Evolutionary conservation across 2,329 filamentous ascomycete genomes (phyloP), one percentile per base, ranked within the genome.

Genomic region (Zymoseptoria brevis): DNA sequence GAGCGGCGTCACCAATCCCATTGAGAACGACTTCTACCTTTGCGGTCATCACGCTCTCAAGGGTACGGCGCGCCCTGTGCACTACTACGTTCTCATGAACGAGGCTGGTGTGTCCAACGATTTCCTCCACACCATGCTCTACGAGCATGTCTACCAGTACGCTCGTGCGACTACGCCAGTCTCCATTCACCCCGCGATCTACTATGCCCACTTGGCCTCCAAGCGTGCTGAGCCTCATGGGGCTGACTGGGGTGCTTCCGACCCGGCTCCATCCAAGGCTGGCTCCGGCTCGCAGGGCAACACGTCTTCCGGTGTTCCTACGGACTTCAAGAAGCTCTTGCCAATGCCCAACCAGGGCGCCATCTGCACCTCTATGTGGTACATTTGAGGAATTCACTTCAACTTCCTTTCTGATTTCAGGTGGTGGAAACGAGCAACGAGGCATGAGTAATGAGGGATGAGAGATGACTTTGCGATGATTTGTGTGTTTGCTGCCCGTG

Each of bases 101-200:
- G 91, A 97, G 72, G 83, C 87, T 56, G 78, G 81, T 1, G 81
- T 89, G 68, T 73, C 80, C 0, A 80, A 87, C 0, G 85, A 89
- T 50, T 81, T 87, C 1, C 79, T 99, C 0, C 89, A 96, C 69
- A 86, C 87, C 58, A 88, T 97, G 83, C 87, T 97, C 21, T 97
- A 97, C 68, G 88, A 96, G 66, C 91, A 96, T 63, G 96, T 88
- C 51, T 99, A 96, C 74, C 90, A 96, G 58, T 99, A 96, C 70
- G 87, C 88, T 57, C 85, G 94, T 16, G 94, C 92, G 0, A 97
- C 92, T 0, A 97, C 93, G 0, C 90, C 94, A 0, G 92, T 99
- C 0, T 96, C 92, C 0, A 75, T 94, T 0, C 89, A 83, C 65
- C 94, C 94, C 0, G 91, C 94, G 0, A 87, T 97, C 0, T 99